phyloP scores from a whole-genome alignment of 768 basidiomycete genomes.

The Mycena galopus region DNA sequence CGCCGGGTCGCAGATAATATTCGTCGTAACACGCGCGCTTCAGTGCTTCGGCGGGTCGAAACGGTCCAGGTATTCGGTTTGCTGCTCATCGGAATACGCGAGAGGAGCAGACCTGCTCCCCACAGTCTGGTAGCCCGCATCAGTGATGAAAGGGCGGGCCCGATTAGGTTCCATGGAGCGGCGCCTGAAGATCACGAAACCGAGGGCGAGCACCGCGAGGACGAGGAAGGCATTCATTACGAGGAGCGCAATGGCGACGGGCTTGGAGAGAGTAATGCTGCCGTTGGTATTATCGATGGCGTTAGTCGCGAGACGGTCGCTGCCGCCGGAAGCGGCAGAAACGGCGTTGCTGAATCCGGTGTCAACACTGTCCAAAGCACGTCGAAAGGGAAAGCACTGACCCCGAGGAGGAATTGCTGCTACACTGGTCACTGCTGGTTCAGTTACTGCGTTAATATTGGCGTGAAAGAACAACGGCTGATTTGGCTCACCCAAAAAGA shows the following conservation, averaged over 20 bases:
- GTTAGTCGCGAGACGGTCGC: neutral
- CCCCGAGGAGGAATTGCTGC: too few species aligned
- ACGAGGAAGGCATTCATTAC: slow-evolving; percentile 11
- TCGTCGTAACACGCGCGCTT: too few species aligned
- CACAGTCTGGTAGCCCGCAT: neutral
- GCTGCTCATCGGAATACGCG: neutral
- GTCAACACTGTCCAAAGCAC: too few species aligned
- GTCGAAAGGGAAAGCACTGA: too few species aligned
- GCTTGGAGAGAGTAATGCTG: neutral
- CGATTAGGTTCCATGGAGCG: neutral
- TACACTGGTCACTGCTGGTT: too few species aligned
- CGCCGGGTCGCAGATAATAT: too few species aligned
- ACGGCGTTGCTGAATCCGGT: too few species aligned
- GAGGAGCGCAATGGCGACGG: slow-evolving; percentile 17
- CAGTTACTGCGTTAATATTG: too few species aligned
- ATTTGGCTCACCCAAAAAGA: too few species aligned
- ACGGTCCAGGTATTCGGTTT: too few species aligned
- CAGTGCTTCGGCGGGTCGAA: slow-evolving; percentile 1
- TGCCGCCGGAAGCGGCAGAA: neutral
- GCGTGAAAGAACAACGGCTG: too few species aligned
- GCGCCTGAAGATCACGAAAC: slow-evolving; percentile 8
- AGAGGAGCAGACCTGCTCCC: neutral
- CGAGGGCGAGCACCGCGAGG: slow-evolving; percentile 16
- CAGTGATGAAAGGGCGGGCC: neutral
- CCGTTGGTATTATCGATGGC: neutral